Base-by-base conservation (phyloP, 805 yeast species). In the Saccharomyces cerevisiae region DNA sequence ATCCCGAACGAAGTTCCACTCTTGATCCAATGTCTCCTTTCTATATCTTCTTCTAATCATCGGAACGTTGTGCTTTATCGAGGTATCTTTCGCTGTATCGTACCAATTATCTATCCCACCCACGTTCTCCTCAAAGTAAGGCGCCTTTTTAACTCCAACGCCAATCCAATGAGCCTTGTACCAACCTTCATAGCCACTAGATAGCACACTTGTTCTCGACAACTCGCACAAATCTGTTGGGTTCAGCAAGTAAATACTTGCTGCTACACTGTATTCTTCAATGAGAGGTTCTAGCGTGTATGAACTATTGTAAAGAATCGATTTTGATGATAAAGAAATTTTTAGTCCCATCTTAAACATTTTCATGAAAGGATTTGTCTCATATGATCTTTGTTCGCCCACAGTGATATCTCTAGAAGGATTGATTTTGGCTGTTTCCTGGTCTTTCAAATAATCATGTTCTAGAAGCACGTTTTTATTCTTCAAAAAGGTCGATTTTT, bases 231-330 rank as follows among this genome's bases (percentile, higher is more conserved):
- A 49, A 53, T 68, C 72, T 4, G 70, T 69, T 1, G 70, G 68
- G 49, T 61, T 65, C 24, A 68, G 51, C 13, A 66, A 49, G 51
- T 67, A 63, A n/a, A 68, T 68, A 51, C 70, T 67, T 1, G 72
- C 72, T 4, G 72, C 72, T 11, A 68, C 70, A 53, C 72, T 67
- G 50, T 65, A 68, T 43, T 68, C 72, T 53, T 68, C 72, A 26
- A 68, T 64, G 6, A 66, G 54, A 1, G 72, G 72, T 50, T 68
- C 72, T 47, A 55, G 49, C 2, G 72, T 68, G 51, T 67, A 68
- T 2, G 70, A 68, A 21, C 65, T 64, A 51, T 67, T 68, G 51
- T 58, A 63, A 11, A 68, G 57, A 4, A 67, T 59, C 1, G 70
- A 68, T 30, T 59, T 63, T 6, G 67, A 63, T 1, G 70, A 67